Evolutionary conservation across 805 yeast genomes (phyloP).

Genomic region (Ogataea nakhonphanomensis): DNA sequence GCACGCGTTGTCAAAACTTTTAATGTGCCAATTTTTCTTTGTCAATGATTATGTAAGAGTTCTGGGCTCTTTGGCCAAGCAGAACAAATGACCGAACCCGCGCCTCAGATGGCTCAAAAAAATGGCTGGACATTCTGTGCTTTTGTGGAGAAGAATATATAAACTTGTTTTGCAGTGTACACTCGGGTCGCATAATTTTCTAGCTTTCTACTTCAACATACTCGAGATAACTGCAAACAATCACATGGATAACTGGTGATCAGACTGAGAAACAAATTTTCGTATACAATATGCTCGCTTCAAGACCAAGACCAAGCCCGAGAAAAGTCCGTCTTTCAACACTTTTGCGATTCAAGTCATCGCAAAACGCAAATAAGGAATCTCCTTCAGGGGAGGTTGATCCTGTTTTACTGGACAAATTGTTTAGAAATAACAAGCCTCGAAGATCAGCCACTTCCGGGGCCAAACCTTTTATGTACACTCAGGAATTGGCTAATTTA

Average conservation of each 20-base stretch:
- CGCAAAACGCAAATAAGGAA: conserved; percentile 2
- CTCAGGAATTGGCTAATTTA: conserved; percentile 19
- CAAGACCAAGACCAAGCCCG: background rate
- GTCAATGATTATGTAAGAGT: conserved; percentile 1
- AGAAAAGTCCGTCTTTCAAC: background rate
- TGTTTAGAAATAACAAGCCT: conserved; percentile 30
- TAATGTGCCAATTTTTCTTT: background rate
- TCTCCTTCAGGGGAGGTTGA: conserved; percentile 22
- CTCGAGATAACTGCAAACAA: too few relatives aligned
- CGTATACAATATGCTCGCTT: too few relatives aligned
- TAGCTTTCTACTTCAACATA: too few relatives aligned
- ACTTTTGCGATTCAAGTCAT: conserved; percentile 3
- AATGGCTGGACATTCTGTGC: conserved; percentile 5
- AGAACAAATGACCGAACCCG: background rate
- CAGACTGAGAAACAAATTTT: too few relatives aligned
- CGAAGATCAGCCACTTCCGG: conserved; percentile 1
- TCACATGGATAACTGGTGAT: too few relatives aligned
- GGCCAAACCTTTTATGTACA: conserved; percentile 11
- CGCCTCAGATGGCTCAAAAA: conserved; percentile 2
- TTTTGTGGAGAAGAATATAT: conserved; percentile 9
- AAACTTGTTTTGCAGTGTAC: conserved; percentile 1
- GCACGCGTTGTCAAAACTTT: conserved; percentile 4
- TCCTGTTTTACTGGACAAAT: conserved; percentile 28
- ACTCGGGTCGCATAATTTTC: background rate
- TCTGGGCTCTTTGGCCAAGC: background rate